These are phyloP conservation scores for Scytalidium sp. DNA, from an alignment of 2,329 filamentous ascomycete genomes.

Conservation along the genomic window DNA sequence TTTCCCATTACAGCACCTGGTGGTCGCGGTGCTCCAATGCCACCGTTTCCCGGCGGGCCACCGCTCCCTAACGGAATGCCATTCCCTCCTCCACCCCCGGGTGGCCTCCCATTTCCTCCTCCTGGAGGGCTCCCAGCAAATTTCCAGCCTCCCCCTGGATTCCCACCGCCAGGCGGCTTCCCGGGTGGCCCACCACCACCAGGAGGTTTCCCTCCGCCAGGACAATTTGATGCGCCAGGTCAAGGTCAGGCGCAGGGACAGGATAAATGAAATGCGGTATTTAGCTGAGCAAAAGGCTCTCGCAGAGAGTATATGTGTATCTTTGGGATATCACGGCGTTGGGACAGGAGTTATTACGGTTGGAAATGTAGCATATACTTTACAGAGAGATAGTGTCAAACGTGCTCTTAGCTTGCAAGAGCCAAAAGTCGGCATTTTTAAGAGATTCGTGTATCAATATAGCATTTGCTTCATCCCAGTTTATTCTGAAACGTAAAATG, in stretches of 20 bases:
- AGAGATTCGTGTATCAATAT: too few species aligned
- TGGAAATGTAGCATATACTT: neutral
- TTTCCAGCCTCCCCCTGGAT: conserved; percentile 44
- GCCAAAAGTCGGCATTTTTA: too few species aligned
- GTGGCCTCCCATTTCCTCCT: conserved; percentile 40
- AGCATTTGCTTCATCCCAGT: too few species aligned
- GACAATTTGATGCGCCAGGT: conserved; percentile 5
- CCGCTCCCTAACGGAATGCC: conserved; percentile 32
- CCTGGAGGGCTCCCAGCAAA: conserved; percentile 48
- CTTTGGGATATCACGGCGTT: neutral
- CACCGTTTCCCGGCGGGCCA: conserved; percentile 16
- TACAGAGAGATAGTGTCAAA: neutral
- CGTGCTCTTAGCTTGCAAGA: neutral
- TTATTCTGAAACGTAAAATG: too few species aligned
- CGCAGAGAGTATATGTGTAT: neutral
- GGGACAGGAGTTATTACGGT: neutral
- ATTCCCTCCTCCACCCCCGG: conserved; percentile 26
- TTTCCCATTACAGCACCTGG: conserved; percentile 43
- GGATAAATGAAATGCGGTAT: neutral
- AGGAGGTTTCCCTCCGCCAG: conserved; percentile 12
- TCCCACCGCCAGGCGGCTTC: conserved; percentile 36
- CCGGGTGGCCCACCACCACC: conserved; percentile 14
- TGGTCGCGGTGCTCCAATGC: conserved; percentile 25
- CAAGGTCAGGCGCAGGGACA: conserved; percentile 7
- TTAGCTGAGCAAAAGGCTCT: too few species aligned